Evolutionary conservation across 192 early-diverging fungal genomes (phyloP).

Genomic region (Geranomyces michiganensis): DNA sequence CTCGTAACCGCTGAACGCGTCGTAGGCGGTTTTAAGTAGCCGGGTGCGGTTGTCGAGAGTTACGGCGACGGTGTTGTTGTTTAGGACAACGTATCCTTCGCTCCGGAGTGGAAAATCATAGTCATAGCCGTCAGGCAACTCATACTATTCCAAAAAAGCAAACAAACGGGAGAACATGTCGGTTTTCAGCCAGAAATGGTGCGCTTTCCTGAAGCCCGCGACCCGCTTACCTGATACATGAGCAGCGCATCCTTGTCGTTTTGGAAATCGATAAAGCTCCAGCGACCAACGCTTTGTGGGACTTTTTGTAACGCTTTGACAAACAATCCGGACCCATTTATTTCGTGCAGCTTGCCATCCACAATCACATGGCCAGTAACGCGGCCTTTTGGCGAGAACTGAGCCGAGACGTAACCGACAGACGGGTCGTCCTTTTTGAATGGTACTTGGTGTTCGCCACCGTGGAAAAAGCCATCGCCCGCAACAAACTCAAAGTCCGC

Average conservation of each 20-base stretch:
- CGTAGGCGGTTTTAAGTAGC: slow-evolving; percentile 63
- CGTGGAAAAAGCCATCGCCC: slow-evolving; percentile 73
- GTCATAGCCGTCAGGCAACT: slow-evolving; percentile 68
- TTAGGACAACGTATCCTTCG: slow-evolving; percentile 72
- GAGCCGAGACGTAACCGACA: slow-evolving; percentile 71
- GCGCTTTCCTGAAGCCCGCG: too few relatives aligned
- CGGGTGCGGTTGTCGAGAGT: slow-evolving; percentile 74
- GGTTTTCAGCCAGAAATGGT: background rate
- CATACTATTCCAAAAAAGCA: slow-evolving; percentile 65
- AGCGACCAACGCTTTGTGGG: slow-evolving; percentile 82
- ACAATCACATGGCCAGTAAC: slow-evolving; percentile 75
- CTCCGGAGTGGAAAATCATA: slow-evolving; percentile 50
- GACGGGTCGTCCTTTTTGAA: slow-evolving; percentile 57
- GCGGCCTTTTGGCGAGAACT: slow-evolving; percentile 80
- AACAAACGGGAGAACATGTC: background rate
- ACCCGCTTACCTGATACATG: slow-evolving; percentile 55
- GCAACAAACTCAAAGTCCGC: slow-evolving; percentile 72
- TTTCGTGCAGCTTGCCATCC: slow-evolving; percentile 66
- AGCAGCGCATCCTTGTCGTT: slow-evolving; percentile 61
- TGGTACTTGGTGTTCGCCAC: slow-evolving; percentile 78
- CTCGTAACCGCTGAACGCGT: slow-evolving; percentile 83
- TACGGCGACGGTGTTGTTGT: slow-evolving; percentile 71
- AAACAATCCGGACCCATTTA: slow-evolving; percentile 75
- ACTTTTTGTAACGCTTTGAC: slow-evolving; percentile 84
- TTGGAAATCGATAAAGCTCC: slow-evolving; percentile 86